These are phyloP conservation scores for Saccharomycopsis phalli DNA, from an alignment of 1,139 yeast genomes.

Conservation along the genomic window DNA sequence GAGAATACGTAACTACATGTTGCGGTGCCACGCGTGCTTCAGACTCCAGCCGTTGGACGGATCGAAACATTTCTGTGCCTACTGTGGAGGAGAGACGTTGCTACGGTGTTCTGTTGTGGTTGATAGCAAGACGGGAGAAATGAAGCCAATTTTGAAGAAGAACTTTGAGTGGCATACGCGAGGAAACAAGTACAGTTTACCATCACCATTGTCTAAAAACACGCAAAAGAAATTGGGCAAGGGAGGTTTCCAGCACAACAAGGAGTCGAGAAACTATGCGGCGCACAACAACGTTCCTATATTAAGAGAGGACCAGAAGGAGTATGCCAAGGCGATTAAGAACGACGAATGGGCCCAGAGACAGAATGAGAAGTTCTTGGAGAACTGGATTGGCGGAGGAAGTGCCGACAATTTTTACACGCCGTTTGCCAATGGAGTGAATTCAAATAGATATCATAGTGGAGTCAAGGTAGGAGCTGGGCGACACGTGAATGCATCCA, in stretches of 20 bases:
- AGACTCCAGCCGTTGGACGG: slow-evolving; percentile 65
- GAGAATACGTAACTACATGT: slow-evolving; percentile 83
- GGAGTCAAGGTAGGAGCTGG: slow-evolving; percentile 73
- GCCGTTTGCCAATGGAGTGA: slow-evolving; percentile 68
- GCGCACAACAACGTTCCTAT: slow-evolving; percentile 35
- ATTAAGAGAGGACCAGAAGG: slow-evolving; percentile 89
- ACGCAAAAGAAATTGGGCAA: slow-evolving; percentile 55
- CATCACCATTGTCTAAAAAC: slow-evolving; percentile 65
- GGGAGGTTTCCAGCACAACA: slow-evolving; percentile 64
- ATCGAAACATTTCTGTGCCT: slow-evolving; percentile 89
- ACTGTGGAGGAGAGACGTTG: slow-evolving; percentile 89
- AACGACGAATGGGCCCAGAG: slow-evolving; percentile 82
- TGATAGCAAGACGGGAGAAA: slow-evolving; percentile 66
- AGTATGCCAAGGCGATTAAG: slow-evolving; percentile 79
- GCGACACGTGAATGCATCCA: slow-evolving; percentile 62
- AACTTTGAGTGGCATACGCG: slow-evolving; percentile 92
- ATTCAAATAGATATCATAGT: slow-evolving; percentile 44
- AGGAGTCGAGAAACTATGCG: slow-evolving; percentile 45
- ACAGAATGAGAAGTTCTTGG: slow-evolving; percentile 75
- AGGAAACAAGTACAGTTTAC: slow-evolving; percentile 73
- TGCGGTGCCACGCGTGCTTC: slow-evolving; percentile 97
- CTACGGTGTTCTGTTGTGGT: slow-evolving; percentile 86
- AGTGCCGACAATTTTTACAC: slow-evolving; percentile 85
- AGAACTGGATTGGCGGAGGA: slow-evolving; percentile 91
- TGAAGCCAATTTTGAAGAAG: slow-evolving; percentile 83